Evolutionary conservation across 257 asterid species (phyloP).

Genomic region (Echites panduratus): DNA sequence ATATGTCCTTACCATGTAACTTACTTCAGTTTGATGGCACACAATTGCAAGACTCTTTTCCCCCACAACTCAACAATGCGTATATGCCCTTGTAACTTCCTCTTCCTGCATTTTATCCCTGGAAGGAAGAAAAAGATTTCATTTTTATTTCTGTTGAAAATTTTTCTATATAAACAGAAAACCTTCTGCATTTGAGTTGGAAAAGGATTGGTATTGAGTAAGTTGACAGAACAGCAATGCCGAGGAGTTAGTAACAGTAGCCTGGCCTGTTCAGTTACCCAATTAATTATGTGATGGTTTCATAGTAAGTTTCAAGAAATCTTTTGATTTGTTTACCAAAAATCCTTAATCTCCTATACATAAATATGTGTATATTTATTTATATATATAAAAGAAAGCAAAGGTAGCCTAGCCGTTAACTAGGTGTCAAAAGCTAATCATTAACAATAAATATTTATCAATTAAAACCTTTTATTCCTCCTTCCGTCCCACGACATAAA

Average conservation of each 20-base stretch:
- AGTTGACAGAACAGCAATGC: conserved; percentile 1
- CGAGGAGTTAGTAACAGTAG: not conserved
- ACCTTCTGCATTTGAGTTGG: not conserved
- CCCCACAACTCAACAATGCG: not conserved
- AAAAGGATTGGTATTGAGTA: not conserved
- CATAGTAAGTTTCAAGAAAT: conserved; percentile 3
- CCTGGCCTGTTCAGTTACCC: not conserved
- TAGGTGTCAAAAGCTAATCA: too few species aligned
- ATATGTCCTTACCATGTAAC: conserved; percentile 1
- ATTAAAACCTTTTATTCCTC: too few species aligned
- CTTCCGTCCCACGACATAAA: too few species aligned
- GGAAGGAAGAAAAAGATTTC: conserved; percentile 6
- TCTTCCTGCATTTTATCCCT: not conserved
- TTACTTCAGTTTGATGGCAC: not conserved
- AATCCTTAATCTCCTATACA: too few species aligned
- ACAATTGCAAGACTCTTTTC: not conserved
- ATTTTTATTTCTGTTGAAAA: conserved; percentile 10
- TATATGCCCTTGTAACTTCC: conserved; percentile 1
- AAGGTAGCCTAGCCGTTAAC: too few species aligned
- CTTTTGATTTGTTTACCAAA: not conserved
- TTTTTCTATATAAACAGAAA: conserved; percentile 9
- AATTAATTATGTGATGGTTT: conserved; percentile 1
- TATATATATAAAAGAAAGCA: too few species aligned
- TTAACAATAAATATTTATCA: too few species aligned
- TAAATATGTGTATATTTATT: too few species aligned